A percentile compares a stretch with the other conserved stretches of the same genome.
These are phyloP conservation scores for Dioscorea alata DNA, from an alignment of 106 monocot genomes.

Conservation along the genomic window DNA sequence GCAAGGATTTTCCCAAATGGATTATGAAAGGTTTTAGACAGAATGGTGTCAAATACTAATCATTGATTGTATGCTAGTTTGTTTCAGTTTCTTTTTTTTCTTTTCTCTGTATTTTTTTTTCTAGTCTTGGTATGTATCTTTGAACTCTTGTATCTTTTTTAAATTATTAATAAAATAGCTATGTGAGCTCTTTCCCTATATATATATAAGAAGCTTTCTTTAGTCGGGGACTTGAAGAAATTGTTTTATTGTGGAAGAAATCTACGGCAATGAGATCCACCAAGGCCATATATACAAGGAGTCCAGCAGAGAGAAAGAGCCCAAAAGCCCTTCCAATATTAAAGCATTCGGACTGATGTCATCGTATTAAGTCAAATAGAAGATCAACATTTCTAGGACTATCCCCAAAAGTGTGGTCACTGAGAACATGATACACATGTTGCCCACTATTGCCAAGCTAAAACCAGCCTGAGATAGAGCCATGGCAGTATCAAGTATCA, in stretches of 20 bases:
- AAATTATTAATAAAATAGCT: no score
- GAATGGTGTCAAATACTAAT: no score
- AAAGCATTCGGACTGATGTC: slow-evolving; percentile 76
- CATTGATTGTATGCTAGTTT: no score
- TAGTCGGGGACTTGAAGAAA: slow-evolving; percentile 44
- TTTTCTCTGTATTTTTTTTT: no score
- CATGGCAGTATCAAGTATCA: no score
- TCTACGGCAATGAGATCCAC: slow-evolving; percentile 87
- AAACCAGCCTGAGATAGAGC: slow-evolving; percentile 73
- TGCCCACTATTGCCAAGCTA: slow-evolving; percentile 49
- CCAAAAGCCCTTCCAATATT: slow-evolving; percentile 77
- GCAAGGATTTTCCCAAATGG: no score
- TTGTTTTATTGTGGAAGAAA: slow-evolving; percentile 83
- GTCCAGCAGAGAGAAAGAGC: slow-evolving; percentile 79
- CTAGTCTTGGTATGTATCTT: no score
- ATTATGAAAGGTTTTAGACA: no score
- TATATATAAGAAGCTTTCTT: slow-evolving; percentile 63
- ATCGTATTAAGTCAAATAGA: slow-evolving; percentile 71
- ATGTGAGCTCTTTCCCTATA: no score
- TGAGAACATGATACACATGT: slow-evolving; percentile 90
- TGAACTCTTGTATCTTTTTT: no score
- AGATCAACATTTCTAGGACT: slow-evolving; percentile 68
- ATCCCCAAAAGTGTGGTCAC: slow-evolving; percentile 83
- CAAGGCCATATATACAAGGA: slow-evolving; percentile 87
- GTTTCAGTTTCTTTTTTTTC: no score